Evolutionary conservation across 306 rosid species (phyloP).

Genomic region (Chamaecrista fasciculata): DNA sequence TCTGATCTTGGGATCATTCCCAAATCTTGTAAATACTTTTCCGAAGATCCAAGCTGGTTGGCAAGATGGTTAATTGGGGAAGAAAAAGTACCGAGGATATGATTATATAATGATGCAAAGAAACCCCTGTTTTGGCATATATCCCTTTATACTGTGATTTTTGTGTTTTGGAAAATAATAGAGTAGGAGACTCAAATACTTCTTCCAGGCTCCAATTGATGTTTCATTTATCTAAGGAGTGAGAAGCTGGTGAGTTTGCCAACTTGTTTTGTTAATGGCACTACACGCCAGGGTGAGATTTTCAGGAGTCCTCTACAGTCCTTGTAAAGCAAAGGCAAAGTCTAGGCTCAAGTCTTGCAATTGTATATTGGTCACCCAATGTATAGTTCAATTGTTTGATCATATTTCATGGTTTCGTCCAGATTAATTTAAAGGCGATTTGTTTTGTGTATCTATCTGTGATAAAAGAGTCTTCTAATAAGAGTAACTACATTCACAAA

Average conservation of each 20-base stretch:
- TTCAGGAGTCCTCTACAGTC: too few species aligned
- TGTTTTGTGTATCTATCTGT: too few species aligned
- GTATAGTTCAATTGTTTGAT: conserved; percentile 1
- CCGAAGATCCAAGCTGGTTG: conserved; percentile 91
- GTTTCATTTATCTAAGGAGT: not conserved
- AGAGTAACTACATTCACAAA: too few species aligned
- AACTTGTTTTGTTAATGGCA: not conserved
- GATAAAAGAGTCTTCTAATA: too few species aligned
- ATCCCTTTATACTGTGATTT: not conserved
- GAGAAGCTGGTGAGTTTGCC: not conserved
- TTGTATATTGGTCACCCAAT: not conserved
- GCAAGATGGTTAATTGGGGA: conserved; percentile 83
- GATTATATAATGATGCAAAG: too few species aligned
- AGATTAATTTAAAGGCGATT: too few species aligned
- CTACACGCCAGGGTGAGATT: too few species aligned
- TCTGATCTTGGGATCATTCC: conserved; percentile 86
- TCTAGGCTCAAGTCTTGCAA: too few species aligned
- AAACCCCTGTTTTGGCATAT: not conserved
- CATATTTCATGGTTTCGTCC: too few species aligned
- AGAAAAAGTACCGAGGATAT: conserved; percentile 57
- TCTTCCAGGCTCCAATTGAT: not conserved
- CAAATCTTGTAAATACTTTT: conserved; percentile 54
- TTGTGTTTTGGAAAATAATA: not conserved
- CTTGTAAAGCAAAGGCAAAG: too few species aligned
- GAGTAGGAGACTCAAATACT: not conserved